Evolutionary conservation across 225 moss, liverwort and hornwort genomes (phyloP).

Genomic region (Pseudoscleropodium purum): DNA sequence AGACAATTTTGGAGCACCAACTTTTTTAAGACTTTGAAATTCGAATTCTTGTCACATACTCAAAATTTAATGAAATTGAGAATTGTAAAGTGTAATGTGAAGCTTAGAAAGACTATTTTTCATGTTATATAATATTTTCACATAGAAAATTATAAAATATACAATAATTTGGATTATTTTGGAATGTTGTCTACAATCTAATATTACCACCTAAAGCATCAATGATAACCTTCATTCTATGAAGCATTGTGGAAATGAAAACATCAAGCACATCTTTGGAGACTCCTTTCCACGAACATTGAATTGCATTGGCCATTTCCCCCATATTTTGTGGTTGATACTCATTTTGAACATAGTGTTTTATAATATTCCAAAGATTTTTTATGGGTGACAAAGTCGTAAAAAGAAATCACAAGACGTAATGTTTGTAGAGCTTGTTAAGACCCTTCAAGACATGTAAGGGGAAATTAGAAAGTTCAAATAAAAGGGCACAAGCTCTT

Average conservation of each 20-base stretch:
- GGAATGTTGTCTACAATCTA: background rate
- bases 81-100: background rate
- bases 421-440: background rate
- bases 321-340: background rate
- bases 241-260: background rate
- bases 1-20: accelerated
- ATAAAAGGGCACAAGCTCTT: accelerated
- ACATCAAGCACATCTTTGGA: background rate
- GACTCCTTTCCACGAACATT: accelerated
- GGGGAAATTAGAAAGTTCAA: background rate
- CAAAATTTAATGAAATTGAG: background rate
- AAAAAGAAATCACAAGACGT: accelerated
- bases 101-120: background rate
- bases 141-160: background rate
- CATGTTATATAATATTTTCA: background rate
- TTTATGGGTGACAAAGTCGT: too few species aligned
- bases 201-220: background rate
- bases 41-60: background rate
- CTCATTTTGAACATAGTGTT: accelerated
- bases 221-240: background rate
- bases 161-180: background rate
- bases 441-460: background rate
- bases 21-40: background rate
- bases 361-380: too few species aligned
- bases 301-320: background rate